Base-by-base conservation (phyloP, 306 rosid species). In the Dalbergia cochinchinensis region DNA sequence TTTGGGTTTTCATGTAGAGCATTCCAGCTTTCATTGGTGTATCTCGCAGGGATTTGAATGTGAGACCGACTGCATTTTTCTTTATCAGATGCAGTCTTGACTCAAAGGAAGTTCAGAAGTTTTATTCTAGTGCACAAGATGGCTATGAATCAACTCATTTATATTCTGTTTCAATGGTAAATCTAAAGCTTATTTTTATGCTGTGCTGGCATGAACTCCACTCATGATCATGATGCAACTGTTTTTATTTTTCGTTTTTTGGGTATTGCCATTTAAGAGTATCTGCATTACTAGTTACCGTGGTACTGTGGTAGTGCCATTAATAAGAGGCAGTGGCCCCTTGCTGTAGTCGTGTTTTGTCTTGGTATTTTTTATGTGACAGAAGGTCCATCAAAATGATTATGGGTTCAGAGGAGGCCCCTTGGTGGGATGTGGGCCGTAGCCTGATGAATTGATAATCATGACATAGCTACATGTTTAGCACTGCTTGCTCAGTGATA, bases 101-200 rank as follows among this genome's bases (percentile, higher is more conserved):
- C 79, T 91, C 97, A 0, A 20, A 81, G 51, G 98, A 95, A 85
- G 86, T 95, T 83, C 96, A 89, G 67, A 63, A 82, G 66, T 71
- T 90, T 57, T 95, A 95, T 85, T 73, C 87, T 41, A 88, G 68
- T 37, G 98, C 99, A 50, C 90, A 91, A 86, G 98, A 95, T 81
- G 94, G 96, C 82, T 95, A 87, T 71, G 98, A 95, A 85, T 95
- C 99, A 66, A 93, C 98, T 68, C 92, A 95, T 80, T 91, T 95
- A 11, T 84, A 85, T 73, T 84, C 96, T 48, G 96, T 88, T 77
- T 65, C 98, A 77, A 54, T 87, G 97, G 99, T 95, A 78, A 83
- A 90, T 69, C 75, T 47, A 48, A 69, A 54, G 12, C 69, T 79
- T 42, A 7, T 68, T 48, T 83, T 37, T 35, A 19, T 51, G 9